Evolutionary conservation across 2,329 filamentous ascomycete species (phyloP).

Genomic region (Cladophialophora immunda): DNA sequence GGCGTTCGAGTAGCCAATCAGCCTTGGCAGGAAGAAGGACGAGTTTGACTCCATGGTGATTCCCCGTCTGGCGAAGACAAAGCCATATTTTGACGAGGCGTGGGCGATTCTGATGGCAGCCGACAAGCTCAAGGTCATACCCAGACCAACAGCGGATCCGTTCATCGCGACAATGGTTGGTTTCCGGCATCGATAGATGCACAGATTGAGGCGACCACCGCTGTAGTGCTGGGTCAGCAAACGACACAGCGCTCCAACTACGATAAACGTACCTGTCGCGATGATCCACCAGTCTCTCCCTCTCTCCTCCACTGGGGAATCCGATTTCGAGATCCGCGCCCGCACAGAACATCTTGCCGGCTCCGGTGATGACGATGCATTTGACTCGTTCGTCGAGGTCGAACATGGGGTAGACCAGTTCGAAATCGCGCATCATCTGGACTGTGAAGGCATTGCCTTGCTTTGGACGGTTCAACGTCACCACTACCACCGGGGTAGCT

Average conservation of each 20-base stretch:
- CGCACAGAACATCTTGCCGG: slow-evolving; percentile 63
- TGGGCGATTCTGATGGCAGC: slow-evolving; percentile 62
- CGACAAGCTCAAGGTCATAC: slow-evolving; percentile 68
- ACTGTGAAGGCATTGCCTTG: slow-evolving; percentile 68
- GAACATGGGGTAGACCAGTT: slow-evolving; percentile 55
- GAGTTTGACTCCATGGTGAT: slow-evolving; percentile 74
- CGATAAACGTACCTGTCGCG: slow-evolving; percentile 59
- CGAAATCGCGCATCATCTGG: slow-evolving; percentile 59
- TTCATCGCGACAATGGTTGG: slow-evolving; percentile 67
- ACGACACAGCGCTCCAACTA: background rate
- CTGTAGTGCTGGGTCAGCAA: slow-evolving; percentile 3
- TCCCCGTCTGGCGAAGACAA: slow-evolving; percentile 74
- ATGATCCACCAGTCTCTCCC: slow-evolving; percentile 58
- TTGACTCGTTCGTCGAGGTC: slow-evolving; percentile 64
- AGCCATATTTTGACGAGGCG: slow-evolving; percentile 66
- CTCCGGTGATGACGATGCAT: slow-evolving; percentile 63
- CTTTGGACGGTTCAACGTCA: slow-evolving; percentile 63
- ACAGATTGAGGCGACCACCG: slow-evolving; percentile 58
- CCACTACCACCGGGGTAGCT: slow-evolving; percentile 53
- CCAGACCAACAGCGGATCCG: slow-evolving; percentile 68
- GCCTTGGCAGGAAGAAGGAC: slow-evolving; percentile 72
- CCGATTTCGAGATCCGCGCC: slow-evolving; percentile 65
- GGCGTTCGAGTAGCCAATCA: slow-evolving; percentile 70
- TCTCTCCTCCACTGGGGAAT: slow-evolving; percentile 52
- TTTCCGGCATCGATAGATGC: slow-evolving; percentile 67